phyloP scores from a whole-genome alignment of 2,329 filamentous ascomycete species.

The Fusarium austroafricanum region DNA sequence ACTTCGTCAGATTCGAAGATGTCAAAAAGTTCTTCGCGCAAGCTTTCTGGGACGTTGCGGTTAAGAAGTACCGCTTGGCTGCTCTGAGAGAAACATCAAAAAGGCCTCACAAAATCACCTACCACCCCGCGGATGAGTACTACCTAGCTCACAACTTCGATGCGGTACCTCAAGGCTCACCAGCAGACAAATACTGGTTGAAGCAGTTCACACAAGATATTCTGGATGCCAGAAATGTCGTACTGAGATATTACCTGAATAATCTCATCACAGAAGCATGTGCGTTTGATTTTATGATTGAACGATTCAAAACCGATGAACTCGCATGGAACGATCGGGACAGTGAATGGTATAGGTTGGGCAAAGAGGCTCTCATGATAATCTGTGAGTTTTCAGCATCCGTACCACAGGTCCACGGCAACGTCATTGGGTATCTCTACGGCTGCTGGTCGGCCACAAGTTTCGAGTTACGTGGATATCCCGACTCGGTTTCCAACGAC shows the following conservation, averaged over 20 bases:
- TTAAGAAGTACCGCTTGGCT: conserved; percentile 42
- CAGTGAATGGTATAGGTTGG: background rate
- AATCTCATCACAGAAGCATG: conserved; percentile 34
- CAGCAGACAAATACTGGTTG: conserved; percentile 10
- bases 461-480: background rate
- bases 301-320: conserved; percentile 16
- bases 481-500: conserved; percentile 14
- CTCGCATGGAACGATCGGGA: conserved; percentile 7
- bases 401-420: background rate
- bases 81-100: conserved; percentile 33
- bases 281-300: conserved; percentile 28
- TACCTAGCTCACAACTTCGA: background rate
- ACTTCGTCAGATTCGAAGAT: conserved; percentile 29
- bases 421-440: background rate
- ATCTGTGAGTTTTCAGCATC: conserved; percentile 18
- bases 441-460: background rate
- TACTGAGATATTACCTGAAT: conserved; percentile 33
- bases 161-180: background rate
- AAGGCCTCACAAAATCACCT: conserved; percentile 37
- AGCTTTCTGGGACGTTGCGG: conserved; percentile 44
- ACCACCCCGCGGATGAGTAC: conserved; percentile 16
- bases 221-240: background rate
- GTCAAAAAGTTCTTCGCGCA: conserved; percentile 38
- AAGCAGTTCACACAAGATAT: background rate
- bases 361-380: conserved; percentile 16